Conservation (phyloP, 495 filamentous ascomycete genomes). For the Aspergillus leporis region DNA sequence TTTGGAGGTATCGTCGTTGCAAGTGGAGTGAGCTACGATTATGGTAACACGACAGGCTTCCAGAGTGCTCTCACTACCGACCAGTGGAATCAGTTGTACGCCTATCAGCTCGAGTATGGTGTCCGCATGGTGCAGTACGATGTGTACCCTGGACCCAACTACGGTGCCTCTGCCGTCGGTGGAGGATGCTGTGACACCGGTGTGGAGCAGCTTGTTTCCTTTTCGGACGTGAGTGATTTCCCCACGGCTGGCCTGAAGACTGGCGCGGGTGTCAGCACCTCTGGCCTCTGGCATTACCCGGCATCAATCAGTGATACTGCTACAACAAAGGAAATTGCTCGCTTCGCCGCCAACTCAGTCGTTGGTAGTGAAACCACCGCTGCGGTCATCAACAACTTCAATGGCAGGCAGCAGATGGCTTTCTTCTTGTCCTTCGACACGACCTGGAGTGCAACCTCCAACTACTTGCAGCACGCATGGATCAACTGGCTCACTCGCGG, state of each 20-base stretch:
- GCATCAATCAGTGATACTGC: constrained; percentile 53
- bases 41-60: constrained; percentile 38
- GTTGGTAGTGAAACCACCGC: constrained; percentile 39
- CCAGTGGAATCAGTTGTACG: constrained; percentile 58
- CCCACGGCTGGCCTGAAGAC: constrained; percentile 51
- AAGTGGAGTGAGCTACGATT: constrained; percentile 58
- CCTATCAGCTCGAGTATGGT: constrained; percentile 58
- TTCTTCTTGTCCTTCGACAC: constrained; percentile 59
- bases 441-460: constrained; percentile 56
- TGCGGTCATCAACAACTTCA: constrained; percentile 61
- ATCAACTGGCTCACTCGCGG: constrained; percentile 63
- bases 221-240: constrained; percentile 50
- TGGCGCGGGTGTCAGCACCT: constrained; percentile 51
- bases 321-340: constrained; percentile 54
- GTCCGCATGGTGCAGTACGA: constrained; percentile 63
- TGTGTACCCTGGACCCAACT: constrained; percentile 54
- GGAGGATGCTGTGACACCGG: constrained; percentile 49
- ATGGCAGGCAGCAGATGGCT: constrained; percentile 60
- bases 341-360: constrained; percentile 44
- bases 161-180: constrained; percentile 41
- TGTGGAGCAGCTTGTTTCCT: constrained; percentile 52
- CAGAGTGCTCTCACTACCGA: constrained; percentile 55
- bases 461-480: constrained; percentile 62
- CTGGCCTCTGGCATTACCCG: constrained; percentile 59
- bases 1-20: constrained; percentile 59